These are phyloP conservation scores for Candida glucosophila DNA, from an alignment of 1,139 yeast genomes.

Conservation along the genomic window DNA sequence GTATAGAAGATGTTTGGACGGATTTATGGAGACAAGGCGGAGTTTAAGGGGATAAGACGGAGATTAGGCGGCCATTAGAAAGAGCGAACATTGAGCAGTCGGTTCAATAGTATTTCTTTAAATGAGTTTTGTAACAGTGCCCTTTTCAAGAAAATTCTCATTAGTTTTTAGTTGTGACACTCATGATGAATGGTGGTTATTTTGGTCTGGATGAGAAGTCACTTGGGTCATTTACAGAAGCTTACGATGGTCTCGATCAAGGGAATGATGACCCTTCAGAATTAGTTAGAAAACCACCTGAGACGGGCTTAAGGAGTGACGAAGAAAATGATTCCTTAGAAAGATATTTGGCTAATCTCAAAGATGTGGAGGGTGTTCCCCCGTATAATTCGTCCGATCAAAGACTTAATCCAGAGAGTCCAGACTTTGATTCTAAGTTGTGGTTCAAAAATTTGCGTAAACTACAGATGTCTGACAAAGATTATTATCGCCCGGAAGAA, in stretches of 20 bases:
- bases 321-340: neutral
- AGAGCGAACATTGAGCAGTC: no score
- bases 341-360: neutral
- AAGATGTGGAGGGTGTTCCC: neutral
- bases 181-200: no score
- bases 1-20: no score
- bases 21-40: no score
- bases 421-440: constrained; percentile 39
- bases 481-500: constrained; percentile 46
- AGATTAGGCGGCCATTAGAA: no score
- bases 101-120: no score
- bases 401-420: constrained; percentile 27
- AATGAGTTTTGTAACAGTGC: no score
- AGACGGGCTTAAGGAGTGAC: constrained; percentile 4
- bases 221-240: no score
- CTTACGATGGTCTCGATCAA: no score
- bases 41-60: no score
- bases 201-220: constrained; percentile 1
- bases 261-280: constrained; percentile 4
- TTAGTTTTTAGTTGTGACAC: no score
- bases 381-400: constrained; percentile 5
- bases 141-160: no score
- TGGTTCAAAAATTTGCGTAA: constrained; percentile 1
- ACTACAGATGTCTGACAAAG: constrained; percentile 1
- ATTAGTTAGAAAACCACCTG: constrained; percentile 26